A percentile compares a stretch with the other conserved stretches of the same genome.
Conservation (phyloP, 2,329 filamentous ascomycete genomes). For the Colletotrichum camelliae region DNA sequence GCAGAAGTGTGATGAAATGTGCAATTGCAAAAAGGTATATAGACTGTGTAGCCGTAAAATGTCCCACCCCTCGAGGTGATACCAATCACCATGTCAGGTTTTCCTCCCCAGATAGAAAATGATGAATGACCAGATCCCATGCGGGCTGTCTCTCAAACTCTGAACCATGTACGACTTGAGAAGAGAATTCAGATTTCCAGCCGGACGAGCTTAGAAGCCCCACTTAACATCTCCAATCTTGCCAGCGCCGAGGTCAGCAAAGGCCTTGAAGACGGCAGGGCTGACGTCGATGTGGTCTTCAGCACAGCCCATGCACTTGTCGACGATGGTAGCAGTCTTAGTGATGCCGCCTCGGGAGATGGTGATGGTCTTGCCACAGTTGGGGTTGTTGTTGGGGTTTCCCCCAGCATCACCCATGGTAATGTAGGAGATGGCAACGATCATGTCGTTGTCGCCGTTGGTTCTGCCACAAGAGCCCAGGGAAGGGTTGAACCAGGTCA, state of each 20-base stretch:
- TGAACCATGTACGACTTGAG: background rate
- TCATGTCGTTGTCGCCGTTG: background rate
- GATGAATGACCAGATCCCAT: background rate
- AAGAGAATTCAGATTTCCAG: background rate
- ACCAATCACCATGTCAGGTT: background rate
- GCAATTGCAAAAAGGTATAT: background rate
- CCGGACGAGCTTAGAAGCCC: background rate
- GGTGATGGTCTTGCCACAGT: background rate
- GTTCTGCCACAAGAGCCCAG: constrained; percentile 11
- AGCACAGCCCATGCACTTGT: constrained; percentile 20
- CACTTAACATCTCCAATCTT: background rate
- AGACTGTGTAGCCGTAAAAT: background rate
- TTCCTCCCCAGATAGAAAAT: background rate
- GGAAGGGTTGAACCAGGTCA: constrained; percentile 14
- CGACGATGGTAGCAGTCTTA: background rate
- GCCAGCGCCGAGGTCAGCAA: constrained; percentile 1
- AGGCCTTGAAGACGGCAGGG: background rate
- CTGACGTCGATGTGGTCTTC: constrained; percentile 6
- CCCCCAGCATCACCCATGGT: constrained; percentile 12
- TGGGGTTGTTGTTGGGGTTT: constrained; percentile 16
- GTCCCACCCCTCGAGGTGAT: background rate
- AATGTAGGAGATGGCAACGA: constrained; percentile 15
- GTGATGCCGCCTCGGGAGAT: background rate
- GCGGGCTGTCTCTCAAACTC: background rate
- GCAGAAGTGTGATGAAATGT: background rate